A percentile compares a stretch with the other conserved stretches of the same genome.
These are phyloP conservation scores for Neostapfia colusana DNA, from an alignment of 176 grass and related monocot genomes.

Conservation along the genomic window DNA sequence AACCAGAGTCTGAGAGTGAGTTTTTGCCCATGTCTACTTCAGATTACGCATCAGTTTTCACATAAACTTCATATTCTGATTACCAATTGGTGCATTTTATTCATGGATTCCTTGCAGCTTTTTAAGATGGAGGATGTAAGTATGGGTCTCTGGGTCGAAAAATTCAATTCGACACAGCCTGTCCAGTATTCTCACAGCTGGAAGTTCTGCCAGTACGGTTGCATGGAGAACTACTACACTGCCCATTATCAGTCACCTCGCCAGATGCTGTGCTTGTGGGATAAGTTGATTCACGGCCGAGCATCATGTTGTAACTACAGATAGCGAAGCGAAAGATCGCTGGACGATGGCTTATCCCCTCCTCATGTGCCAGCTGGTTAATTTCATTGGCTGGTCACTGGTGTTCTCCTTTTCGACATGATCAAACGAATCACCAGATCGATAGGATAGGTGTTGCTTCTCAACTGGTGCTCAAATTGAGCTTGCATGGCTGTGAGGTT, in stretches of 20 bases:
- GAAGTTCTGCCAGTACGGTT: constrained; percentile 95
- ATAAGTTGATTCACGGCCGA: constrained; percentile 66
- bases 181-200: constrained; percentile 92
- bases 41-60: constrained; percentile 9
- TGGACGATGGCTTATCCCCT: background rate
- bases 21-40: background rate
- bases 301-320: constrained; percentile 85
- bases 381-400: constrained; percentile 34
- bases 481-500: constrained; percentile 30
- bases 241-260: constrained; percentile 96
- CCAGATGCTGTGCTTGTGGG: constrained; percentile 89
- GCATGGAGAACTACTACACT: constrained; percentile 81
- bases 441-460: constrained; percentile 39
- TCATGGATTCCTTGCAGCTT: constrained; percentile 57
- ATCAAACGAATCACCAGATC: constrained; percentile 30
- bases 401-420: constrained; percentile 35
- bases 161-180: constrained; percentile 64
- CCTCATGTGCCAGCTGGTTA: constrained; percentile 9
- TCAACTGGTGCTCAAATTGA: constrained; percentile 26
- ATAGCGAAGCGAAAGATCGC: constrained; percentile 40
- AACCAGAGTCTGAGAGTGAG: constrained; percentile 84
- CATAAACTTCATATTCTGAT: constrained; percentile 21
- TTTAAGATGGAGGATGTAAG: constrained; percentile 99
- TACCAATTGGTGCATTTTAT: background rate
- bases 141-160: constrained; percentile 94